phyloP scores from a whole-genome alignment of 2,329 filamentous ascomycete genomes.

The Diaporthe vaccinii region DNA sequence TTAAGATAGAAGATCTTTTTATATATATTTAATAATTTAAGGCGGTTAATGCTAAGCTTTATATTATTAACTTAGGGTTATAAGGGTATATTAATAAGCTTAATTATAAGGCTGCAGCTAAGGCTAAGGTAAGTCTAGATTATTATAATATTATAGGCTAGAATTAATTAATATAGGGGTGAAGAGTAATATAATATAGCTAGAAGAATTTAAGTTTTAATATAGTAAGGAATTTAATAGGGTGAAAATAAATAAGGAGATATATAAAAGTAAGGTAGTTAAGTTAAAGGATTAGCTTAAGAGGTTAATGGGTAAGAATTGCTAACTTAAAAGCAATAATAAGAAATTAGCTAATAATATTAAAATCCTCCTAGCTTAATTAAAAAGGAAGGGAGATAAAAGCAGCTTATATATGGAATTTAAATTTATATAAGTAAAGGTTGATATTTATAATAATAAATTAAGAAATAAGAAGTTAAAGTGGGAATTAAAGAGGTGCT shows the following conservation, averaged over 20 bases:
- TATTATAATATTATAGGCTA: background rate
- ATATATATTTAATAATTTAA: background rate
- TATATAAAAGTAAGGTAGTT: background rate
- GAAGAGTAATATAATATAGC: background rate
- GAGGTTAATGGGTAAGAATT: background rate
- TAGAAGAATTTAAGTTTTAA: background rate
- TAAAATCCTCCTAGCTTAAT: too few relatives aligned
- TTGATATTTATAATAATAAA: background rate
- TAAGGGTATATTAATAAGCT: background rate
- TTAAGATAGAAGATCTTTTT: background rate
- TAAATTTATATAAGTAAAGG: background rate
- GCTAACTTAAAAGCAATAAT: background rate
- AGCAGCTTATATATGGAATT: background rate
- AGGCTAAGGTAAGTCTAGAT: background rate
- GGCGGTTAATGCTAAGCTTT: background rate
- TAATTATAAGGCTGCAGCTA: background rate
- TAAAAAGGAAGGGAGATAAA: too few relatives aligned
- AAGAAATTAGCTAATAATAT: background rate
- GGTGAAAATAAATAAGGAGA: background rate
- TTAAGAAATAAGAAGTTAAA: background rate
- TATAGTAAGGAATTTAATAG: background rate
- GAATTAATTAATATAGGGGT: background rate
- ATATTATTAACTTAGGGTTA: background rate
- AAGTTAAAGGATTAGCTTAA: background rate
- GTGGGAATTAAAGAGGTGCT: background rate